These are phyloP conservation scores for Oryza glaberrima DNA, from an alignment of 176 grass and related monocot species.

Conservation along the genomic window DNA sequence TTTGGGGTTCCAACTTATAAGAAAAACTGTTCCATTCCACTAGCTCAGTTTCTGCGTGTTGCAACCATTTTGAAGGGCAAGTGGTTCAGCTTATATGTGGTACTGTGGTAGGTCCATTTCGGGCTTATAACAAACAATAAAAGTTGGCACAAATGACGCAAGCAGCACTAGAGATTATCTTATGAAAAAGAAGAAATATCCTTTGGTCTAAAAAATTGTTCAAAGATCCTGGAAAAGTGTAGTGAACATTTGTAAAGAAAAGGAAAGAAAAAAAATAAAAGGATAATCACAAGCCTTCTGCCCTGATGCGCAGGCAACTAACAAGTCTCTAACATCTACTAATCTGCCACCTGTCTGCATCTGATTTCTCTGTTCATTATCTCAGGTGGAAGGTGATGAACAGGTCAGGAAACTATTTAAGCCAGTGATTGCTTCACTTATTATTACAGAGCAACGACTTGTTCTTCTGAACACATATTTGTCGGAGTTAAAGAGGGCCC, in stretches of 20 bases:
- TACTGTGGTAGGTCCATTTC: neutral
- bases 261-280: neutral
- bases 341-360: neutral
- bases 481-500: neutral
- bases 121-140: neutral
- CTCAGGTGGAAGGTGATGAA: neutral
- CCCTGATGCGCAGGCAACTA: conserved; percentile 3
- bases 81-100: neutral
- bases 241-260: neutral
- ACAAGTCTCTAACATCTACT: neutral
- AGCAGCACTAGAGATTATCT: neutral
- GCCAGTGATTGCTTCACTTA: neutral
- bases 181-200: neutral
- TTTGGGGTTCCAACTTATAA: neutral
- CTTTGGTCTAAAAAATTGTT: neutral
- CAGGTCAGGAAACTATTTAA: neutral
- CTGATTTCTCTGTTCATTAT: neutral
- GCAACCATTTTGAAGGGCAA: neutral
- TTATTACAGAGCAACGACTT: neutral
- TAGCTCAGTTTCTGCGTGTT: neutral
- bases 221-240: neutral
- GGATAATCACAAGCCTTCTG: neutral
- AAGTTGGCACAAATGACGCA: neutral
- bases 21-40: neutral
- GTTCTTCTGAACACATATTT: neutral